Evolutionary conservation across 805 yeast species (phyloP), one percentile per base, ranked within the genome.

Genomic region (Saccharomyces kudriavzevii): DNA sequence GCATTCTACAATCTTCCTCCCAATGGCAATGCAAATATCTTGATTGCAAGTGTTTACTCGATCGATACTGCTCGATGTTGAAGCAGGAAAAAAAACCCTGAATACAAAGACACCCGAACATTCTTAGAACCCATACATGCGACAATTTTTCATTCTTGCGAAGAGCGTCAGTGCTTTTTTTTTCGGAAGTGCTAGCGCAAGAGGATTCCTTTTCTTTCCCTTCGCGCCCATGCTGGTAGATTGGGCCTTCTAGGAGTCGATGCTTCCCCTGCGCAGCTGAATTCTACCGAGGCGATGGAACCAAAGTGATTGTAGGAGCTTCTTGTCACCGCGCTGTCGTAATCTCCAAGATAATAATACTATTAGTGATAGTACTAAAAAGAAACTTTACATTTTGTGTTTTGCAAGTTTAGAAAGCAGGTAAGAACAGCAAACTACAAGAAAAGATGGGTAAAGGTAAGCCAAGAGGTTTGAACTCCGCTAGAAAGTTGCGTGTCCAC

Each of bases 391-490:
- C 28, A 14, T n/a, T 13, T 28, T 45, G 17, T 1, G 24, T 20
- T 8, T 24, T 22, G 45, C 10, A 30, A 8, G 24, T 25, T 14
- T 9, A 3, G 4, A 17, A n/a, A 35, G 4, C 24, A 35, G 43
- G 22, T 17, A 35, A 35, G 43, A 35, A 35, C 43, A 35, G 20
- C 43, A 35, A 35, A 35, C 43, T 17, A 35, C 43, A 35, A 35
- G 43, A 35, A 17, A 86, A 75, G 75, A 90, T 90, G 97, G 96
- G 96, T 83, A 89, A 87, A 82, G 96, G 96, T 80, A 89, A 89
- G 83, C 97, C 97, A 85, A 88, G 97, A 87, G 98, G 98, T 77
- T 82, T 91, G 79, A 91, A 91, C 90, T 85, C 97, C 76, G 98
- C 98, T 76, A 89, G 98, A 86, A 92, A 92, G 85, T 87, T 91